These are phyloP conservation scores for Agrocybe chaxingu DNA, from an alignment of 768 basidiomycete species.

Conservation along the genomic window DNA sequence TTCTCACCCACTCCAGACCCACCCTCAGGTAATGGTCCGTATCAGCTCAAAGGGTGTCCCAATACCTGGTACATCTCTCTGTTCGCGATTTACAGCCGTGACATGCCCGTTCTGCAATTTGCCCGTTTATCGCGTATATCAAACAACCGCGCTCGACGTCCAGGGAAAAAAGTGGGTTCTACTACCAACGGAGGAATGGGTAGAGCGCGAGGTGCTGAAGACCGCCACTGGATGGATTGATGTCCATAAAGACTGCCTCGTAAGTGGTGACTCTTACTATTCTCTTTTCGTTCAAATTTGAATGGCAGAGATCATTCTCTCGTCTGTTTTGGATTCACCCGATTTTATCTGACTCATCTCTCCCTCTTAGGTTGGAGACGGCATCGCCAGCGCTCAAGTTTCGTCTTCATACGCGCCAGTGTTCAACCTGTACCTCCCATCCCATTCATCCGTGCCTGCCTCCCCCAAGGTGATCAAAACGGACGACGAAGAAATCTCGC, in stretches of 20 bases:
- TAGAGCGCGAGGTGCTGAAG: conserved; percentile 68
- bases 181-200: conserved; percentile 73
- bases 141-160: conserved; percentile 52
- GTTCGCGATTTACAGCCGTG: conserved; percentile 58
- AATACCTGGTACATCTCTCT: conserved; percentile 43
- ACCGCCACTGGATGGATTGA: conserved; percentile 73
- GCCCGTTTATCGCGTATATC: conserved; percentile 66
- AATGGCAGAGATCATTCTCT: conserved; percentile 3
- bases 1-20: conserved; percentile 39
- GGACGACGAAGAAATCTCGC: conserved; percentile 20
- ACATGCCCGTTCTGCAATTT: conserved; percentile 69
- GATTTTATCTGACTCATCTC: conserved; percentile 16
- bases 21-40: conserved; percentile 70
- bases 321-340: conserved; percentile 1
- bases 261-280: conserved; percentile 36
- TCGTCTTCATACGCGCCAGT: conserved; percentile 41
- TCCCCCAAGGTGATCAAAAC: conserved; percentile 17
- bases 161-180: conserved; percentile 63
- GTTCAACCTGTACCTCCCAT: conserved; percentile 46
- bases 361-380: conserved; percentile 32
- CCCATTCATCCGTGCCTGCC: conserved; percentile 21
- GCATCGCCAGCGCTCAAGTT: conserved; percentile 30
- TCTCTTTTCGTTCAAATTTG: conserved; percentile 7
- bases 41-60: conserved; percentile 45
- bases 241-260: conserved; percentile 61